Base-by-base conservation (phyloP, 331 rosid genomes). In the Quercus lobata region DNA sequence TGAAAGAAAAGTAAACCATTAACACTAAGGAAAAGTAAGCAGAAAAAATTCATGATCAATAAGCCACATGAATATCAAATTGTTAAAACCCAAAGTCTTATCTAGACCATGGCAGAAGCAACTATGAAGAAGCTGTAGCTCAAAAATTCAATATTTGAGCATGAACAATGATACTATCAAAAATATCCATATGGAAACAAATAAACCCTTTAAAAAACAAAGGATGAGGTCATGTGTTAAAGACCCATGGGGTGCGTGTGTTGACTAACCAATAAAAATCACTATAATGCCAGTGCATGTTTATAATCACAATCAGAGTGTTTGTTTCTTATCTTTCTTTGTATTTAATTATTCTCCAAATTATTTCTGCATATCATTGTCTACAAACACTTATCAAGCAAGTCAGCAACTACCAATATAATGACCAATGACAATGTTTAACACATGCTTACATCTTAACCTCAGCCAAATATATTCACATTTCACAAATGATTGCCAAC, bases 1-100 rank as follows among this genome's bases (percentile, higher is more conserved):
- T 96, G 92, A 79, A 85, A 57, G 68, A 81, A 76, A 37, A 24
- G 66, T 22, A 61, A 74, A 69, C 18, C 63, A 77, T 56, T 74
- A 69, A 46, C 75, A 71, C 72, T 22, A 74, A 66, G 58, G 60
- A 75, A 73, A 68, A 58, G 44, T 52, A 52, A 76, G 60, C 53
- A 15, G 69, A 76, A 75, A 54, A 35, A 46, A 14, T 57, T 41
- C 19, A 69, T 75, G 57, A 19, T 74, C 21, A 41, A 35, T 55
- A 69, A 37, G 52, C 70, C 80, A 49, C 24, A 32, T 29, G 29
- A 44, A 46, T 57, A 21, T 7, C 53, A 65, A 65, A 49, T 27
- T 25, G 55, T 71, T 76, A 18, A 61, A 53, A 41, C 63, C 78
- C 19, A 44, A 53, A 73, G 22, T 53, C 69, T 34, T 15, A 44